phyloP scores from a whole-genome alignment of 1,139 yeast genomes.

The Kazachstania sp. region DNA sequence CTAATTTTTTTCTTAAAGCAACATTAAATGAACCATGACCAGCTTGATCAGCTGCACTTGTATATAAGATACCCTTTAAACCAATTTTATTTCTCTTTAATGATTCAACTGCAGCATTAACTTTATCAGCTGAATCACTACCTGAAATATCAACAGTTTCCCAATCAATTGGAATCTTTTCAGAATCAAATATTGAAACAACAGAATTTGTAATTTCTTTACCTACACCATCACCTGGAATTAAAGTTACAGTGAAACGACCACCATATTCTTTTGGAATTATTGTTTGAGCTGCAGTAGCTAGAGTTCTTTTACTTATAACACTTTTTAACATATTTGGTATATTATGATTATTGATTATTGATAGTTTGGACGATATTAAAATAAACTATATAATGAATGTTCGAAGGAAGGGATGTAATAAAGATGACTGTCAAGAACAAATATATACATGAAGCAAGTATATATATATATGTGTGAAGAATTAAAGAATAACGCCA shows the following conservation, averaged over 20 bases:
- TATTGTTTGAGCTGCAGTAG: conserved; percentile 45
- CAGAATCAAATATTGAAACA: conserved; percentile 73
- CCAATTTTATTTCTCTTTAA: conserved; percentile 96
- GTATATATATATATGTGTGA: neutral
- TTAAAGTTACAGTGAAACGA: conserved; percentile 80
- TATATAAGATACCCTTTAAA: conserved; percentile 89
- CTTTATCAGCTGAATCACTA: conserved; percentile 52
- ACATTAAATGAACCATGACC: conserved; percentile 84
- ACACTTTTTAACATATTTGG: conserved; percentile 23
- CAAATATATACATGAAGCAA: neutral
- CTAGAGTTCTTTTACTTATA: conserved; percentile 31
- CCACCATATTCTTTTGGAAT: conserved; percentile 94
- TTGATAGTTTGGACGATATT: too few species aligned
- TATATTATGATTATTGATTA: neutral
- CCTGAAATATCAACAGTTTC: conserved; percentile 88
- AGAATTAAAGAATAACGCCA: neutral
- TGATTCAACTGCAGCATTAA: conserved; percentile 82
- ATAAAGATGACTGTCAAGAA: neutral
- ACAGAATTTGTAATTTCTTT: conserved; percentile 93
- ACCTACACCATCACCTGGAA: conserved; percentile 97
- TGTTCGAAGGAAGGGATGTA: neutral
- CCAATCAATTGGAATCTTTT: conserved; percentile 86
- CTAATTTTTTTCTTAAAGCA: conserved; percentile 92
- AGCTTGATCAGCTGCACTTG: conserved; percentile 60
- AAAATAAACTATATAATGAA: too few species aligned